phyloP scores from a whole-genome alignment of 2,329 filamentous ascomycete genomes.

The Xylaria sp. region DNA sequence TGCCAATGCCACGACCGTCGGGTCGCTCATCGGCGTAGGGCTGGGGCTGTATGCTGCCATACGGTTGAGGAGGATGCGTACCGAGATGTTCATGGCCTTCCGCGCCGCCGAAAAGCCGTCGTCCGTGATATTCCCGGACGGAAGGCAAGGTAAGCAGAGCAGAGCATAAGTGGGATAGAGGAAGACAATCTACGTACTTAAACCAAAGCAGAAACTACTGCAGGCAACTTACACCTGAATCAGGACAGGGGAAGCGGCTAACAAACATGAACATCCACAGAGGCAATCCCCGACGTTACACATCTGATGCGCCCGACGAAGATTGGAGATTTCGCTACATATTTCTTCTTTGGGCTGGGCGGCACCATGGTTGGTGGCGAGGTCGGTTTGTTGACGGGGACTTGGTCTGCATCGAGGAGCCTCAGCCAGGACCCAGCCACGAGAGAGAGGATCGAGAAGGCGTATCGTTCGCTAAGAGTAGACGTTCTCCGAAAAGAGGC shows the following conservation, averaged over 20 bases:
- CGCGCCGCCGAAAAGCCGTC: conserved; percentile 65
- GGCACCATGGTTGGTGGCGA: conserved; percentile 70
- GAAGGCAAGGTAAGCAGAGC: conserved; percentile 55
- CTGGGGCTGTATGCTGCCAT: conserved; percentile 64
- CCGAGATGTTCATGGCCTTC: conserved; percentile 66
- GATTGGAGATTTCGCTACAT: conserved; percentile 65
- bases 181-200: no score
- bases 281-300: conserved; percentile 66
- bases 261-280: conserved; percentile 42
- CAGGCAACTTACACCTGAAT: no score
- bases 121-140: conserved; percentile 65
- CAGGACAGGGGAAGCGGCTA: neutral
- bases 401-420: conserved; percentile 56
- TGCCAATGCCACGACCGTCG: conserved; percentile 59
- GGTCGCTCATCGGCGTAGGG: conserved; percentile 64
- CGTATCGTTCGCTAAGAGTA: conserved; percentile 66
- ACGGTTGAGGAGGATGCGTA: conserved; percentile 59
- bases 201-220: no score
- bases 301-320: conserved; percentile 61
- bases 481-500: conserved; percentile 68
- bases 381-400: conserved; percentile 63
- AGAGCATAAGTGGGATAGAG: no score
- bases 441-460: conserved; percentile 63
- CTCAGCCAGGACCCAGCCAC: conserved; percentile 61
- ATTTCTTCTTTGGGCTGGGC: conserved; percentile 65